phyloP scores from a whole-genome alignment of 768 basidiomycete species.

The Hygrocybe coccinea region DNA sequence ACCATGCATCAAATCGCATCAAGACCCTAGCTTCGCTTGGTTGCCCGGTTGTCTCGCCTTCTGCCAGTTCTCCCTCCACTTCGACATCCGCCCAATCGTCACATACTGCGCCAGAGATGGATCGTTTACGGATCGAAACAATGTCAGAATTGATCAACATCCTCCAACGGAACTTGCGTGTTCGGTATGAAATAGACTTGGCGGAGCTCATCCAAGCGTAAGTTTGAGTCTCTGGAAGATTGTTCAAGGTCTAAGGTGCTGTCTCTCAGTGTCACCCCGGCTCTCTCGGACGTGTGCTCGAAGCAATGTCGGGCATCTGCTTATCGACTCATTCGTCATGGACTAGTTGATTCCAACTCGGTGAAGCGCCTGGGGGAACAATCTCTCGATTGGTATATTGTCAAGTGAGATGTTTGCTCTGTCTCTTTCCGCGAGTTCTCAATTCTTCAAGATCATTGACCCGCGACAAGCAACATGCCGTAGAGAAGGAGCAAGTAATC shows the following conservation, averaged over 20 bases:
- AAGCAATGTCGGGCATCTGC: conserved; percentile 74
- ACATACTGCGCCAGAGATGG: conserved; percentile 39
- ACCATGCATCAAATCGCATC: conserved; percentile 56
- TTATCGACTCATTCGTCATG: conserved; percentile 79
- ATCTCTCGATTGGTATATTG: conserved; percentile 83
- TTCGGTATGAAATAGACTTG: conserved; percentile 70
- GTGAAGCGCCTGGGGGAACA: conserved; percentile 59
- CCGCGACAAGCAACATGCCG: conserved; percentile 74
- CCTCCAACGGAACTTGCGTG: conserved; percentile 64
- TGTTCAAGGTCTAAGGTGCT: neutral
- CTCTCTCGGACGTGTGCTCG: conserved; percentile 68
- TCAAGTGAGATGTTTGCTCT: conserved; percentile 56
- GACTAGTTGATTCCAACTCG: conserved; percentile 66
- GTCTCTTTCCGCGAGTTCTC: conserved; percentile 11
- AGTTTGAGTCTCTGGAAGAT: conserved; percentile 22
- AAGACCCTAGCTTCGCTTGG: conserved; percentile 49
- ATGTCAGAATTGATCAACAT: conserved; percentile 63
- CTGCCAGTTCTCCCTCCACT: conserved; percentile 37
- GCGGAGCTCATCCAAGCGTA: conserved; percentile 72
- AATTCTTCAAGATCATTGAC: conserved; percentile 53
- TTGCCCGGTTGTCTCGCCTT: conserved; percentile 35
- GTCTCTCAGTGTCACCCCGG: conserved; percentile 65
- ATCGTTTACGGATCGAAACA: conserved; percentile 53
- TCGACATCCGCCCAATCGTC: conserved; percentile 23
- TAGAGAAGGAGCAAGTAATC: conserved; percentile 90